Evolutionary conservation across 176 grass and related monocot genomes (phyloP).

Genomic region (Bromus sterilis): DNA sequence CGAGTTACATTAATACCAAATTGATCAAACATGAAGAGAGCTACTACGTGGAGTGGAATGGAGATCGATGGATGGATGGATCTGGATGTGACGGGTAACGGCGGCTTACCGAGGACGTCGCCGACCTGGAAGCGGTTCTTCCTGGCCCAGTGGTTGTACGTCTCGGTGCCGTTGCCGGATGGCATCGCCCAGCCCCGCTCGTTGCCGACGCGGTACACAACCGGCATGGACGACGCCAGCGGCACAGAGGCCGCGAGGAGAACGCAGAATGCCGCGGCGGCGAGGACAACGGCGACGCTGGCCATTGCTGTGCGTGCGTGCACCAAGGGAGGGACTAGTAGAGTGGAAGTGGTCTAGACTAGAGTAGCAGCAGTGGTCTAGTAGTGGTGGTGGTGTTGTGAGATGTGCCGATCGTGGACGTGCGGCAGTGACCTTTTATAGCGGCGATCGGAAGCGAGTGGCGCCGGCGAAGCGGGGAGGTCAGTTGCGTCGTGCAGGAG

Average conservation of each 20-base stretch:
- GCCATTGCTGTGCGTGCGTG: neutral
- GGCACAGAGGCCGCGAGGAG: slow-evolving; percentile 3
- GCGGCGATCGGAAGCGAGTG: neutral
- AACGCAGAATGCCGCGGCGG: slow-evolving; percentile 3
- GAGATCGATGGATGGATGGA: too few species aligned
- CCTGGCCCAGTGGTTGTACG: slow-evolving; percentile 80
- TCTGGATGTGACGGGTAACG: neutral
- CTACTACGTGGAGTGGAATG: too few species aligned
- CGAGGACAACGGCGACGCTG: slow-evolving; percentile 19
- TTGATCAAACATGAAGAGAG: too few species aligned
- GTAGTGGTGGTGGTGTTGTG: neutral
- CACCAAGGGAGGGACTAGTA: too few species aligned
- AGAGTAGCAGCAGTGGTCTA: neutral
- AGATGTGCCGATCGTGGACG: neutral
- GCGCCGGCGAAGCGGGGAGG: neutral
- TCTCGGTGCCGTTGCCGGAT: slow-evolving; percentile 35
- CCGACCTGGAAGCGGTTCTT: slow-evolving; percentile 51
- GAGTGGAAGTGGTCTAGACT: too few species aligned
- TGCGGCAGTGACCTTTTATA: slow-evolving; percentile 30
- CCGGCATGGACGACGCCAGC: neutral
- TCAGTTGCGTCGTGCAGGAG: neutral
- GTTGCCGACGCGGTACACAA: slow-evolving; percentile 53
- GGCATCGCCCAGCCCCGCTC: slow-evolving; percentile 47
- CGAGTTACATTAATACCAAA: neutral
- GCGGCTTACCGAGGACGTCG: slow-evolving; percentile 54